Evolutionary conservation across 805 yeast species (phyloP).

Genomic region (Kluyveromyces wickerhamii): DNA sequence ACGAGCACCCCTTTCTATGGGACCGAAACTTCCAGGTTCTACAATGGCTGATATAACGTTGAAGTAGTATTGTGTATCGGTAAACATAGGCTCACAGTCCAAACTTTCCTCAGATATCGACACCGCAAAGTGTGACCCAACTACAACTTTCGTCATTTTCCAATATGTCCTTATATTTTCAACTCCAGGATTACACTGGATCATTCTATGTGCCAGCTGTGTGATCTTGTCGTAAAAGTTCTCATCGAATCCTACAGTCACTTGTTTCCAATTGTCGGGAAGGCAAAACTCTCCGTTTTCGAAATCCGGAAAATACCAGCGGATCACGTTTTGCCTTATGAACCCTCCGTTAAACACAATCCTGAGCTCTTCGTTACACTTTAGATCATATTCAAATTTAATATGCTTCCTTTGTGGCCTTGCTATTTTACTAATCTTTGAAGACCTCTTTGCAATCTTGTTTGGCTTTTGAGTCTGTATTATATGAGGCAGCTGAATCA

Average conservation of each 20-base stretch:
- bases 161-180: neutral
- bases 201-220: neutral
- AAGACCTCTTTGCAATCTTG: neutral
- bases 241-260: neutral
- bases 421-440: neutral
- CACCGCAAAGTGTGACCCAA: neutral
- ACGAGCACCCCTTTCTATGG: neutral
- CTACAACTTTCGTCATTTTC: neutral
- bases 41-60: neutral
- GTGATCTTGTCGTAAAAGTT: neutral
- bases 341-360: conserved; percentile 1
- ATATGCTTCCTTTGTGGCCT: conserved; percentile 2
- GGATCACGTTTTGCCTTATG: neutral
- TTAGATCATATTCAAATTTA: neutral
- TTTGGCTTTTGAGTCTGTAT: neutral
- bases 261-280: conserved; percentile 1
- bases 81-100: neutral
- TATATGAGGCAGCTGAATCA: neutral
- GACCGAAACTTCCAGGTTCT: conserved; percentile 1
- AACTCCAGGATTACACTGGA: neutral
- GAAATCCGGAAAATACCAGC: neutral
- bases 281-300: neutral
- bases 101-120: neutral
- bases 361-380: neutral
- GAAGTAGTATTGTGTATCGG: neutral